These are phyloP conservation scores for Sphagnum contortum DNA, from an alignment of 225 moss, liverwort and hornwort species.

Conservation along the genomic window DNA sequence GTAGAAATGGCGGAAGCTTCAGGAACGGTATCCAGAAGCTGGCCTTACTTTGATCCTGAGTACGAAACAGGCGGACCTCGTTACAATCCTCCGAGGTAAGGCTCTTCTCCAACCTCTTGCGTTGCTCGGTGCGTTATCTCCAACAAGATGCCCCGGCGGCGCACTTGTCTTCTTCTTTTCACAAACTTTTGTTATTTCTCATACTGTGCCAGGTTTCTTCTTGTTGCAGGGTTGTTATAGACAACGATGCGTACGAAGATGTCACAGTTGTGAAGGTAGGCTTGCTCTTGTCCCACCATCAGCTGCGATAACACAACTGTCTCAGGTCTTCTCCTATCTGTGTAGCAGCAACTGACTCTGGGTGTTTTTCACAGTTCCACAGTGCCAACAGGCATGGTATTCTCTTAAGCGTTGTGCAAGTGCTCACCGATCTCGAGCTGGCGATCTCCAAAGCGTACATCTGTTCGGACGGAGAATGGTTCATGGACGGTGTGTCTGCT, in stretches of 20 bases:
- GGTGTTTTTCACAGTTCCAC: slow-evolving; percentile 8
- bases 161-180: not conserved
- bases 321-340: not conserved
- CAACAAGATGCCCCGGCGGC: not conserved
- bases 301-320: not conserved
- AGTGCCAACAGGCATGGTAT: slow-evolving; percentile 36
- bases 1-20: too few species aligned
- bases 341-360: not conserved
- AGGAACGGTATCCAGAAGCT: slow-evolving; percentile 3
- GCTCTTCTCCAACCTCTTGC: not conserved
- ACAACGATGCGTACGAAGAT: slow-evolving; percentile 18
- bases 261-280: slow-evolving; percentile 36
- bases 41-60: slow-evolving; percentile 6
- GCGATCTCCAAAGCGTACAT: slow-evolving; percentile 33
- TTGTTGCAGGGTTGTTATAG: slow-evolving; percentile 30
- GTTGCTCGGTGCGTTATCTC: not conserved
- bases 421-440: slow-evolving; percentile 40
- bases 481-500: slow-evolving; percentile 32
- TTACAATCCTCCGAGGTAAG: slow-evolving; percentile 20
- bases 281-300: not conserved
- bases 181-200: not conserved
- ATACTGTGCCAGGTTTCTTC: not conserved
- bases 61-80: not conserved
- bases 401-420: slow-evolving; percentile 40
- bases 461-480: slow-evolving; percentile 38